These are phyloP conservation scores for Graphilbum fragrans DNA, from an alignment of 2,329 filamentous ascomycete species.

Conservation along the genomic window DNA sequence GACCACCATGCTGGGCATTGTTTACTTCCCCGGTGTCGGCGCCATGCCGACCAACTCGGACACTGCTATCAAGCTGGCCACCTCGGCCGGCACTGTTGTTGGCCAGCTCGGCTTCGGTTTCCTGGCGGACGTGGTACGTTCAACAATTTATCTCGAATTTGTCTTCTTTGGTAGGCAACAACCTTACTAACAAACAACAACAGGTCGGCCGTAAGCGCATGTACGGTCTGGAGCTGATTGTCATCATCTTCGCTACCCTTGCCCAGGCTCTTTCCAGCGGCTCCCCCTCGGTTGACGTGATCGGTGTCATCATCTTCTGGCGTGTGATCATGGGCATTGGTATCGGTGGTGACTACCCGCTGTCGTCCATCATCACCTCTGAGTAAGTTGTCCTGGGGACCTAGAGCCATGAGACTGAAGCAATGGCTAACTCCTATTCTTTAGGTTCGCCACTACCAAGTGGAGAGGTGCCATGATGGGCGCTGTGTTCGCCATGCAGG, in stretches of 20 bases:
- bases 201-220: constrained; percentile 33
- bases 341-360: constrained; percentile 68
- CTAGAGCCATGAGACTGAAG: too few relatives aligned
- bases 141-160: background rate
- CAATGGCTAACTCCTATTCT: too few relatives aligned
- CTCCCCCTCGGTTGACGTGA: constrained; percentile 49
- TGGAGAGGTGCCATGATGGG: constrained; percentile 84
- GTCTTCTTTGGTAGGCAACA: too few relatives aligned
- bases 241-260: constrained; percentile 70
- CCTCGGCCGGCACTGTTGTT: constrained; percentile 70
- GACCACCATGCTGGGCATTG: constrained; percentile 66
- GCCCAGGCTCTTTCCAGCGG: constrained; percentile 55
- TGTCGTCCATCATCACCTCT: constrained; percentile 74
- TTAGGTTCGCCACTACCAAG: constrained; percentile 67
- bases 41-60: constrained; percentile 56
- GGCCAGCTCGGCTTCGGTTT: constrained; percentile 73
- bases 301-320: constrained; percentile 68
- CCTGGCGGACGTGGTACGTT: constrained; percentile 46
- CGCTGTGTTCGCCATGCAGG: constrained; percentile 78
- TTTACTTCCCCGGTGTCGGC: constrained; percentile 52
- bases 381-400: constrained; percentile 34
- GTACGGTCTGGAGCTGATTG: constrained; percentile 66
- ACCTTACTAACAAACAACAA: background rate
- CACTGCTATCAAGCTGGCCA: constrained; percentile 76
- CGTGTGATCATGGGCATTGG: constrained; percentile 63